These are phyloP conservation scores for Hymenotorrendiella dingleyae DNA, from an alignment of 2,329 filamentous ascomycete genomes.

Conservation along the genomic window DNA sequence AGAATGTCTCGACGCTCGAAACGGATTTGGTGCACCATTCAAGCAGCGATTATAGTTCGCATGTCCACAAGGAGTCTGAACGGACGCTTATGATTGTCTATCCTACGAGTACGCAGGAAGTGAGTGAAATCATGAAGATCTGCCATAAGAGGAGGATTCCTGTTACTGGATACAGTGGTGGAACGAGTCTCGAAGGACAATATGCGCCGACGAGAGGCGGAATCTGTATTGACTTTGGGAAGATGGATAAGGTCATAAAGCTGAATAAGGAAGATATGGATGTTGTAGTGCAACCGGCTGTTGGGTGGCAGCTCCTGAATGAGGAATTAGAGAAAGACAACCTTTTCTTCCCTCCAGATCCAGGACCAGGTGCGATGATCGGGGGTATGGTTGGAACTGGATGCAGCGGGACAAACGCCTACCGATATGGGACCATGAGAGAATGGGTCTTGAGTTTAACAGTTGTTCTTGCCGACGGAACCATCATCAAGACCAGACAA, in stretches of 20 bases:
- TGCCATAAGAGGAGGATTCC: slow-evolving; percentile 78
- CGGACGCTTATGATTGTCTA: slow-evolving; percentile 67
- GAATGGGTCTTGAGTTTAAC: slow-evolving; percentile 88
- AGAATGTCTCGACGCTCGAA: slow-evolving; percentile 56
- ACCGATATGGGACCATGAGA: slow-evolving; percentile 89
- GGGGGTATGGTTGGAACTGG: slow-evolving; percentile 79
- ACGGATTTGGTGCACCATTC: slow-evolving; percentile 51
- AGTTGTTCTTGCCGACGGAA: slow-evolving; percentile 85
- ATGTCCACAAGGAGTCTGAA: slow-evolving; percentile 43
- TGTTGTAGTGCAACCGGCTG: slow-evolving; percentile 70
- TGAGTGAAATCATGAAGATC: slow-evolving; percentile 81
- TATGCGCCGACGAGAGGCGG: slow-evolving; percentile 78
- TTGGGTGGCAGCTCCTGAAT: slow-evolving; percentile 84
- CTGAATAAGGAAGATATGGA: slow-evolving; percentile 75
- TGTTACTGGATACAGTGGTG: slow-evolving; percentile 80
- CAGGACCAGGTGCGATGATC: slow-evolving; percentile 86
- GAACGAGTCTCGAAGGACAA: slow-evolving; percentile 85
- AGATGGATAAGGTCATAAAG: slow-evolving; percentile 75
- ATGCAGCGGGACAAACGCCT: slow-evolving; percentile 77
- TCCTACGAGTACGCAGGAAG: slow-evolving; percentile 72
- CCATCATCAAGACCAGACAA: slow-evolving; percentile 82
- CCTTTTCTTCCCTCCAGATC: slow-evolving; percentile 88
- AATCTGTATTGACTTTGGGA: slow-evolving; percentile 77
- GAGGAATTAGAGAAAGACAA: slow-evolving; percentile 66
- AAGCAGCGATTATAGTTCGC: slow-evolving; percentile 58